Percentiles rank a stretch among this genome's conserved stretches.
phyloP scores from a whole-genome alignment of 2,329 filamentous ascomycete genomes.

The Cladophialophora exuberans region DNA sequence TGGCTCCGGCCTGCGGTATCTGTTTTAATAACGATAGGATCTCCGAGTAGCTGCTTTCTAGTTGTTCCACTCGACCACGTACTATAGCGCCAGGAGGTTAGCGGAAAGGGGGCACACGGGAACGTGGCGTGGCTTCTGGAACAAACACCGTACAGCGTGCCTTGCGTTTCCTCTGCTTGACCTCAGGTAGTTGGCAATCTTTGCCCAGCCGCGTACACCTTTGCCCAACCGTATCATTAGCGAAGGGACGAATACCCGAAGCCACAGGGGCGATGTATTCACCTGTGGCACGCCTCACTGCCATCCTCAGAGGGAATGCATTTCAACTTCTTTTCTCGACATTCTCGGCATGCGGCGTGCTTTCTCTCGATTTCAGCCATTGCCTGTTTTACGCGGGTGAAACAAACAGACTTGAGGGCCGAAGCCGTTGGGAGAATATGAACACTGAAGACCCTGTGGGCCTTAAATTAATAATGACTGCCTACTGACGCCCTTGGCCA shows the following conservation, averaged over 20 bases:
- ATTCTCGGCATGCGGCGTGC: slow-evolving; percentile 20
- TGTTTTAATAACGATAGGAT: slow-evolving; percentile 19
- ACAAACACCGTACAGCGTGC: slow-evolving; percentile 9
- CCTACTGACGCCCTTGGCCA: not conserved
- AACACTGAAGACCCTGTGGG: slow-evolving; percentile 3
- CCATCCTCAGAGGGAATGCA: slow-evolving; percentile 16
- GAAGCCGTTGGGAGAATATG: not conserved
- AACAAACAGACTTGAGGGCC: not conserved
- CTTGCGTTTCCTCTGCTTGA: slow-evolving; percentile 24
- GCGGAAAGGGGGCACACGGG: not conserved
- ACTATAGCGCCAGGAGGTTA: slow-evolving; percentile 7
- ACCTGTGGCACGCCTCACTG: slow-evolving; percentile 16
- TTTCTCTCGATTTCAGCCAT: slow-evolving; percentile 22
- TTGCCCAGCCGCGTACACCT: slow-evolving; percentile 22
- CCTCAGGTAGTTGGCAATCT: slow-evolving; percentile 21
- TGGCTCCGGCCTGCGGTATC: not conserved
- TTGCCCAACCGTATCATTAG: not conserved
- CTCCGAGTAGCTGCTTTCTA: slow-evolving; percentile 23
- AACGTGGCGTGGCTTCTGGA: not conserved
- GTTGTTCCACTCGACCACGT: slow-evolving; percentile 23
- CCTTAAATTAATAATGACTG: not conserved
- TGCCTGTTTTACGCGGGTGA: not conserved
- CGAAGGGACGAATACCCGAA: not conserved
- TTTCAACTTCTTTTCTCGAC: slow-evolving; percentile 22
- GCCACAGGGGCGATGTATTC: not conserved